phyloP scores from a whole-genome alignment of 177 flowering plant genomes.

The Vitis hybrid region DNA sequence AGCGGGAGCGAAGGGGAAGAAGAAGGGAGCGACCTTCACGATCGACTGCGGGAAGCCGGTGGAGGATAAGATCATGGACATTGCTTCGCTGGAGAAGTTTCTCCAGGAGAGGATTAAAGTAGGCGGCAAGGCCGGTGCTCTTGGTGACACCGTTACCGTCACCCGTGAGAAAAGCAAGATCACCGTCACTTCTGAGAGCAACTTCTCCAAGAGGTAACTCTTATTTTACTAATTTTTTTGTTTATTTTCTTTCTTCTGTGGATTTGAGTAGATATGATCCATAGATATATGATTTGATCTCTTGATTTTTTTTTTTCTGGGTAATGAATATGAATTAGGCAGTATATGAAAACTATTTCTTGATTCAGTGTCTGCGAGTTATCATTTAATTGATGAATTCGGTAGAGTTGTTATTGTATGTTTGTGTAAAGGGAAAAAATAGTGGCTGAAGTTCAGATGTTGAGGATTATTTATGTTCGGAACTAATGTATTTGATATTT shows the following conservation, averaged over 20 bases:
- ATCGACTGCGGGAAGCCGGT: constrained; percentile 69
- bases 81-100: constrained; percentile 64
- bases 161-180: constrained; percentile 64
- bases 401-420: too few relatives aligned
- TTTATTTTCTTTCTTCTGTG: not conserved
- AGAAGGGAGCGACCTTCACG: constrained; percentile 51
- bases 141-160: constrained; percentile 50
- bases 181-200: constrained; percentile 50
- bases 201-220: constrained; percentile 57
- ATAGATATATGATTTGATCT: too few relatives aligned
- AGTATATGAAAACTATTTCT: too few relatives aligned
- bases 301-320: too few relatives aligned
- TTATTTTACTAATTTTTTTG: not conserved
- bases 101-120: constrained; percentile 70
- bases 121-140: constrained; percentile 60
- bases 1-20: constrained; percentile 56
- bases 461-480: too few relatives aligned
- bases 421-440: too few relatives aligned
- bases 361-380: too few relatives aligned
- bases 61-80: constrained; percentile 66
- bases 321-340: too few relatives aligned
- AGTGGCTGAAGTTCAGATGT: too few relatives aligned
- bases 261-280: too few relatives aligned
- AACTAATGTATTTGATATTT: too few relatives aligned
- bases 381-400: too few relatives aligned